phyloP scores from a whole-genome alignment of 1,284 basidiomycete genomes.

The Pseudozyma thailandica region DNA sequence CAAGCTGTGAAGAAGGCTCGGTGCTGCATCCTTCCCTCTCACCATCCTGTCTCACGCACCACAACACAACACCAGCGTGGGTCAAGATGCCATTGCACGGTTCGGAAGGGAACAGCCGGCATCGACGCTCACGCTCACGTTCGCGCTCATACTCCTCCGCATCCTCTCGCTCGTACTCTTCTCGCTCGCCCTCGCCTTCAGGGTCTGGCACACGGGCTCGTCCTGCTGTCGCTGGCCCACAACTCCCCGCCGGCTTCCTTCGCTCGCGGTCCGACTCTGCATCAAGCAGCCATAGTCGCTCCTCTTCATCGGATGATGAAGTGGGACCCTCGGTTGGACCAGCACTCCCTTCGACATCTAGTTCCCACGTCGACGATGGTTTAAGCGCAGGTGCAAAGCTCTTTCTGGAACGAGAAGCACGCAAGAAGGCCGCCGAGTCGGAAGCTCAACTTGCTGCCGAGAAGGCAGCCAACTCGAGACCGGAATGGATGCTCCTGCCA shows the following conservation, averaged over 20 bases:
- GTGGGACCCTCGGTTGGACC: slow-evolving; percentile 31
- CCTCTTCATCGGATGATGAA: slow-evolving; percentile 8
- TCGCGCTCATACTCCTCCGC: slow-evolving; percentile 5
- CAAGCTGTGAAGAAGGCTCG: too few relatives aligned
- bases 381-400: slow-evolving; percentile 23
- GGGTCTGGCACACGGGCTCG: not conserved
- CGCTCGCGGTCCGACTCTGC: slow-evolving; percentile 23
- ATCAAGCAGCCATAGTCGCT: slow-evolving; percentile 2
- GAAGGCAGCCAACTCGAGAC: slow-evolving; percentile 37
- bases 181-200: slow-evolving; percentile 12
- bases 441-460: slow-evolving; percentile 29
- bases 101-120: slow-evolving; percentile 3
- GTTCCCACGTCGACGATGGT: not conserved
- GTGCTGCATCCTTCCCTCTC: not conserved
- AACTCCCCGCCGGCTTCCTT: slow-evolving; percentile 24
- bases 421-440: slow-evolving; percentile 22
- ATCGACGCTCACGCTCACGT: slow-evolving; percentile 7
- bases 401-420: slow-evolving; percentile 47
- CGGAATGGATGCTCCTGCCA: slow-evolving; percentile 55
- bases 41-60: slow-evolving; percentile 1
- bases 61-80: not conserved
- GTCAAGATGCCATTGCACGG: slow-evolving; percentile 14
- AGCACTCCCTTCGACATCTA: slow-evolving; percentile 3
- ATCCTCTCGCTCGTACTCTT: not conserved
- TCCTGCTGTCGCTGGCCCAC: slow-evolving; percentile 23